Base-by-base conservation (phyloP, 2,329 filamentous ascomycete genomes). In the Diplodia mutila region DNA sequence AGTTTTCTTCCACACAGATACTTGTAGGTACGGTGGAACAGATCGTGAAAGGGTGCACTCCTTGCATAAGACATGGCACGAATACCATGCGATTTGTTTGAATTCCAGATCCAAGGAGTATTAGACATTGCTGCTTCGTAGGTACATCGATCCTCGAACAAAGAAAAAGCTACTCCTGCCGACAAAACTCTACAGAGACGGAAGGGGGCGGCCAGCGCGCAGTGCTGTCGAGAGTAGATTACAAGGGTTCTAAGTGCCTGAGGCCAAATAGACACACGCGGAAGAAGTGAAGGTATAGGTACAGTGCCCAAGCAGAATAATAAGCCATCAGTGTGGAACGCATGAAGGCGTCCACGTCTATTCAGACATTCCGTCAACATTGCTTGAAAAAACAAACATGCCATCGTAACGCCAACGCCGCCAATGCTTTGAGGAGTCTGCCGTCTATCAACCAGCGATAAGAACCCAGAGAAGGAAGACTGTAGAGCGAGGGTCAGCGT, bases 391-490 rank as follows among this genome's bases (percentile, higher is more conserved):
- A 51, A 61, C 39, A 42, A 48, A 14, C 59, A 25, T 51, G 42
- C 46, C 46, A 12, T 21, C 46, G 29, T 51, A 51, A 63, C 59
- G 59, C 59, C 59, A 37, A 48, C 39, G 42, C 46, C 46, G 59
- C 25, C 59, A 29, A 63, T 63, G 46, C 59, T 46, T 51, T 46
- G 42, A 46, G 42, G 42, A 46, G 59, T 51, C 34, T 25, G 29
- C 59, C 7, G 27, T 63, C 59, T 63, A 51, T 67, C 66, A 87
- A 63, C 86, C 86, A 59, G 86, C 85, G 70, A 91, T 87, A 72
- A 91, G 83, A 61, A 91, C 89, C 89, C 89, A 91, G 69, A 91
- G 82, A 61, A 85, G 84, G 74, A 76, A 78, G 66, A 80, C 78
- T 75, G 61, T 25, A 23, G 39, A 29, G 18, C 8, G 23, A 68